Percentiles rank a stretch among this genome's conserved stretches.
Evolutionary conservation across 148 eudicot species (phyloP).

Genomic region (Fagopyrum homotropicum): DNA sequence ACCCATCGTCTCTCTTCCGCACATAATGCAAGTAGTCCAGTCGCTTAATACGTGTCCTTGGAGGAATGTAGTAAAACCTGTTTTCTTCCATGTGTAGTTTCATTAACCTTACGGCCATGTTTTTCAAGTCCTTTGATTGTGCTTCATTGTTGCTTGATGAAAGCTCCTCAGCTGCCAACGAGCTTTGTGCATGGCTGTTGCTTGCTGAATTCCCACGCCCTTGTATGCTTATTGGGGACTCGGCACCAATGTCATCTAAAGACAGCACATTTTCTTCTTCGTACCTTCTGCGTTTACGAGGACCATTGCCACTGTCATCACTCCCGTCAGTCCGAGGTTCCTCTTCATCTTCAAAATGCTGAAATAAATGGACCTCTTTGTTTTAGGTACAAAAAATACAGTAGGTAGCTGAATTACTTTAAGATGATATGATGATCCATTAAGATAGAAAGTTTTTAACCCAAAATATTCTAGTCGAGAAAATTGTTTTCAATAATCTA

Average conservation of each 20-base stretch:
- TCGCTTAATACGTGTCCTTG: constrained; percentile 51
- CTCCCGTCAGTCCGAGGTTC: constrained; percentile 25
- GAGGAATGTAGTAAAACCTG: constrained; percentile 65
- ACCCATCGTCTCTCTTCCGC: constrained; percentile 52
- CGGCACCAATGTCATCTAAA: neutral
- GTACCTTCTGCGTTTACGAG: constrained; percentile 15
- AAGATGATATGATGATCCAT: neutral
- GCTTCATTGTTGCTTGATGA: neutral
- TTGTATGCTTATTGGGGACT: constrained; percentile 8
- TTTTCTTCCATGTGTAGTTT: constrained; percentile 75
- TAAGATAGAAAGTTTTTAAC: neutral
- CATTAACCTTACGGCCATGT: constrained; percentile 36
- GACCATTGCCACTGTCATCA: neutral
- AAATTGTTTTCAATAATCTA: too few species aligned
- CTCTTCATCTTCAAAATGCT: constrained; percentile 30
- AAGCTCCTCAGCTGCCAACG: neutral
- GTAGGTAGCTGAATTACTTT: neutral
- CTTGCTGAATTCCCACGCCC: constrained; percentile 5
- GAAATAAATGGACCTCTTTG: constrained; percentile 15
- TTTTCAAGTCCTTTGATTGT: constrained; percentile 18
- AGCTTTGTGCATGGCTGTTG: neutral
- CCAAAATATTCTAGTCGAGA: neutral
- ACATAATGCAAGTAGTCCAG: constrained; percentile 45
- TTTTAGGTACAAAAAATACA: neutral
- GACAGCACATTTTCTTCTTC: constrained; percentile 3